Evolutionary conservation across 2,329 filamentous ascomycete species (phyloP).

Genomic region (Phialemonium atrogriseum): DNA sequence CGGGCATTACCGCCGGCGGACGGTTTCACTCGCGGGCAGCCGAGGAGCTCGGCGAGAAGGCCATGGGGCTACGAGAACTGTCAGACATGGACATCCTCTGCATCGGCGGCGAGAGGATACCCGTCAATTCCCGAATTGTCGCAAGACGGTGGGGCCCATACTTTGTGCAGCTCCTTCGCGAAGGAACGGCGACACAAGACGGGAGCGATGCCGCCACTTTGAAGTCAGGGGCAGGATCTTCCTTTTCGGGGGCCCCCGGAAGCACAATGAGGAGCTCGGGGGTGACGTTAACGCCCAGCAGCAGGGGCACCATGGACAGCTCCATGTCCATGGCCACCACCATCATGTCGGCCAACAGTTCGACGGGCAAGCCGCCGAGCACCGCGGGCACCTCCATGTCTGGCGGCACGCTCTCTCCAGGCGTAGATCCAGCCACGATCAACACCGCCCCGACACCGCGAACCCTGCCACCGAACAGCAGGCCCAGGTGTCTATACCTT

Average conservation of each 20-base stretch:
- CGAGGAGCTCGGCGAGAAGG: slow-evolving; percentile 76
- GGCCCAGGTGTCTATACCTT: slow-evolving; percentile 82
- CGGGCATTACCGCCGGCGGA: slow-evolving; percentile 63
- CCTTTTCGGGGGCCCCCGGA: slow-evolving; percentile 34
- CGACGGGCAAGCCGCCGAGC: slow-evolving; percentile 29
- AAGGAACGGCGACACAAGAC: slow-evolving; percentile 65
- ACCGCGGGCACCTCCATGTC: slow-evolving; percentile 36
- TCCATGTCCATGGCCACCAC: slow-evolving; percentile 37
- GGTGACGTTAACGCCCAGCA: slow-evolving; percentile 72
- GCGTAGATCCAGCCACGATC: slow-evolving; percentile 36
- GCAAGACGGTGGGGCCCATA: slow-evolving; percentile 89
- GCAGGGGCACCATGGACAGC: slow-evolving; percentile 41
- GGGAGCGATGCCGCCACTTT: slow-evolving; percentile 70
- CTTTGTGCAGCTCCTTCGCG: slow-evolving; percentile 83
- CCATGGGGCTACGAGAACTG: slow-evolving; percentile 72
- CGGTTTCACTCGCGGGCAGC: slow-evolving; percentile 69
- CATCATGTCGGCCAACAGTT: slow-evolving; percentile 22
- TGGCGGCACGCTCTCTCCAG: slow-evolving; percentile 23
- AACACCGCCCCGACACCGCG: slow-evolving; percentile 50
- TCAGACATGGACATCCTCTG: slow-evolving; percentile 96
- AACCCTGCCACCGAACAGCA: slow-evolving; percentile 50
- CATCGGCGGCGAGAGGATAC: slow-evolving; percentile 82
- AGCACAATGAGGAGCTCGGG: slow-evolving; percentile 66
- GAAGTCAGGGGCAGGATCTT: slow-evolving; percentile 51
- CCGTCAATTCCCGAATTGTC: slow-evolving; percentile 85